Percentiles rank a stretch among this genome's conserved stretches.
These are phyloP conservation scores for Epichloe elymi DNA, from an alignment of 2,329 filamentous ascomycete species.

Conservation along the genomic window DNA sequence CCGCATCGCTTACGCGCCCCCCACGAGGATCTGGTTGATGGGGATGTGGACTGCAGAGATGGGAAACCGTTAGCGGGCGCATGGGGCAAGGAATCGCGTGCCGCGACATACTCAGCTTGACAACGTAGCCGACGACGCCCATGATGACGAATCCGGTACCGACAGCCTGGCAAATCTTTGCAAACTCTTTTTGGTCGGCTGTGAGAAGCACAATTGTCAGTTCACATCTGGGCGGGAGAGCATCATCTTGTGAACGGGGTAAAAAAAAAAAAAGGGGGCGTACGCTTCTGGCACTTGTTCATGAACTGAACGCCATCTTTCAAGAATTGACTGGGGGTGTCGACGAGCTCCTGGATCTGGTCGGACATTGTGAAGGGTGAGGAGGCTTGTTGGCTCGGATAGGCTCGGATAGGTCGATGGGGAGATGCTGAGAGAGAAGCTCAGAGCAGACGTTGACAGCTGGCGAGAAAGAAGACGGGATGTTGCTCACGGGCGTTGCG, in stretches of 20 bases:
- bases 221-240: not conserved
- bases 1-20: constrained; percentile 41
- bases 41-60: constrained; percentile 47
- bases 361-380: constrained; percentile 41
- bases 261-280: constrained; percentile 17
- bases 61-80: not conserved
- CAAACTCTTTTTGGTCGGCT: constrained; percentile 31
- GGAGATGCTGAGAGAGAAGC: not conserved
- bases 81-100: not conserved
- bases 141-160: constrained; percentile 58
- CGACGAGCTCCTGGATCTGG: constrained; percentile 56
- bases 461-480: not conserved
- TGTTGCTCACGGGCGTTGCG: not conserved
- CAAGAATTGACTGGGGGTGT: constrained; percentile 53
- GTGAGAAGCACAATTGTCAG: not conserved
- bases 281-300: constrained; percentile 50
- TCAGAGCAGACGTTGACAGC: not conserved
- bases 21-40: constrained; percentile 57
- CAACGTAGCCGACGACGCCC: constrained; percentile 56
- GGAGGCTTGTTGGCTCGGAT: not conserved
- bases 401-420: not conserved
- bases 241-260: too few species aligned
- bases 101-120: constrained; percentile 48
- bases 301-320: constrained; percentile 49
- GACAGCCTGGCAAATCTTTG: constrained; percentile 42